Evolutionary conservation across 805 yeast genomes (phyloP).

Genomic region (Hemisphaericaspora nanyangensis): DNA sequence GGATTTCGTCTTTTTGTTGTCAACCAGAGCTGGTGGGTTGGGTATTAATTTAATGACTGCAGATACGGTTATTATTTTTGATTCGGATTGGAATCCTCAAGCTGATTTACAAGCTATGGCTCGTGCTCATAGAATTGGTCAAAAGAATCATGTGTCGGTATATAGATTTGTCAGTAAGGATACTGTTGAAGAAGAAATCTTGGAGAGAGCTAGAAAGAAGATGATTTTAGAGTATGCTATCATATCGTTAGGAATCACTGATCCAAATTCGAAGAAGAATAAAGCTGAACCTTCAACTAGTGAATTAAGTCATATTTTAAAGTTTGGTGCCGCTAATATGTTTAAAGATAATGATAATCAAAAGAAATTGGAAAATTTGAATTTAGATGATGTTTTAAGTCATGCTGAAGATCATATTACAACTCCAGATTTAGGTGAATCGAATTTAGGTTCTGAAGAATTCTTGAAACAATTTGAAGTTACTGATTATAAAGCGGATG

Average conservation of each 20-base stretch:
- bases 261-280: conserved; percentile 45
- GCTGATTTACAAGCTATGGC: conserved; percentile 99
- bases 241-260: conserved; percentile 92
- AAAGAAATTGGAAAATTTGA: conserved; percentile 90
- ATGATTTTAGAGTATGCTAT: conserved; percentile 98
- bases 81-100: conserved; percentile 99
- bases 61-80: conserved; percentile 96
- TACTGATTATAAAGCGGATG: conserved; percentile 96
- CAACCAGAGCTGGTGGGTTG: conserved; percentile 98
- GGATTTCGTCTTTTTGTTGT: conserved; percentile 84
- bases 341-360: conserved; percentile 94
- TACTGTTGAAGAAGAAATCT: conserved; percentile 95
- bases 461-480: conserved; percentile 96
- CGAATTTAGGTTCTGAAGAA: conserved; percentile 98
- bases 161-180: conserved; percentile 97
- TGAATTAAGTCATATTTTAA: conserved; percentile 87
- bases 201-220: conserved; percentile 95
- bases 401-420: conserved; percentile 98
- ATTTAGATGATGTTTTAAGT: conserved; percentile 89
- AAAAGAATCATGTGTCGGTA: conserved; percentile 95
- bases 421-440: conserved; percentile 93
- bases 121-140: conserved; percentile 99
- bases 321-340: conserved; percentile 99
- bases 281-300: conserved; percentile 75
- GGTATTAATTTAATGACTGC: conserved; percentile 99